Evolutionary conservation across 345 rosid genomes (phyloP), one percentile per base, ranked within the genome.

Genomic region (Euphorbia pulcherrima): DNA sequence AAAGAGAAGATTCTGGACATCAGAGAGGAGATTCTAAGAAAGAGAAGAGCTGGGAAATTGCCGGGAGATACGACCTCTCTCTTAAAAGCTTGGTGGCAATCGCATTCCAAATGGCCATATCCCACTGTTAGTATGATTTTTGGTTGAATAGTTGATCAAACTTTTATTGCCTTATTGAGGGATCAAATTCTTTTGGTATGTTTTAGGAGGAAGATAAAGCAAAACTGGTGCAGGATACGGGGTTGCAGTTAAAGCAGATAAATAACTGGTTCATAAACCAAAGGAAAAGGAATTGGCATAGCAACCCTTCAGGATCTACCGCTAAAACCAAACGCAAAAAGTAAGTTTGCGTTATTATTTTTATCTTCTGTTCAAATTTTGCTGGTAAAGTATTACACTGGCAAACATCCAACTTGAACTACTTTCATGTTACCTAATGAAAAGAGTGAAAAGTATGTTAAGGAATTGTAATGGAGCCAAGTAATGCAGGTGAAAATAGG

Each of bases 31-130:
- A 92, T 92, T 72, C 73, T 92, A 69, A 86, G 97, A 29, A 92
- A 92, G 85, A 80, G 97, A 84, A 82, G 93, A 64, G 96, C 93
- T 0, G 97, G 96, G 64, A 89, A 89, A 76, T 76, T 92, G 70
- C 97, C 96, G 0, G 96, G 96, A n/a, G 93, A 87, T 80, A 87
- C 96, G 7, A 89, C 93, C 30, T 84, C 85, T 11, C 82, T 77
- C 62, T 81, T 87, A 69, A 91, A 91, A 82, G 86, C 87, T 27
- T 91, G 97, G 97, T 91, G 97, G 97, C 86, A 79, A 56, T 72
- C 89, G n/a, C 96, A 91, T 80, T 74, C 96, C 51, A 91, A 89
- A 74, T 91, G 97, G 97, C 97, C 97, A 61, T 91, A 91, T 72
- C 97, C 97, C 74, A 89, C 96, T 1, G 97, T 91, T 76, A 77